Conservation (phyloP, 2,329 filamentous ascomycete genomes). For the Pyricularia sp. region DNA sequence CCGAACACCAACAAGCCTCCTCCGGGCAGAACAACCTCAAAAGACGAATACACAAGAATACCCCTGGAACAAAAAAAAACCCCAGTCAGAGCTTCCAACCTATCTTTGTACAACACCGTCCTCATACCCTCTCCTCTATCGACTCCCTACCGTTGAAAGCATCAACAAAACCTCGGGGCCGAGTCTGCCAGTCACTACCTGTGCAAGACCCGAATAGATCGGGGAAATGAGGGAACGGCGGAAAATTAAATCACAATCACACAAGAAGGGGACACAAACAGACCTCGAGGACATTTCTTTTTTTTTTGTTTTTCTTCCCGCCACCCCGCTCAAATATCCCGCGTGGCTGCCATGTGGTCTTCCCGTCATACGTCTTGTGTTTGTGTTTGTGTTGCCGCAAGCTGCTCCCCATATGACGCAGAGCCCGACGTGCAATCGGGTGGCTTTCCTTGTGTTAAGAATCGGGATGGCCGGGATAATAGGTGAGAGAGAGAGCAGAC, state of each 20-base stretch:
- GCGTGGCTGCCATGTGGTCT: not conserved
- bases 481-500: too few relatives aligned
- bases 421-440: not conserved
- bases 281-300: not conserved
- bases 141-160: too few relatives aligned
- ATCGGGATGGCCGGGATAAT: too few relatives aligned
- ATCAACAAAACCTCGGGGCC: too few relatives aligned
- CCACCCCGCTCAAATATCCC: not conserved
- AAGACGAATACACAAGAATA: too few relatives aligned
- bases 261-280: not conserved
- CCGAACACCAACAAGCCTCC: not conserved
- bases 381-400: not conserved
- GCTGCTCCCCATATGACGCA: not conserved
- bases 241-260: not conserved
- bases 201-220: not conserved
- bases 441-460: not conserved
- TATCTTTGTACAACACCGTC: too few relatives aligned
- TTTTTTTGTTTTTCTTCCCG: too few relatives aligned
- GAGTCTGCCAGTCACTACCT: not conserved
- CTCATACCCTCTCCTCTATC: too few relatives aligned
- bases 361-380: not conserved
- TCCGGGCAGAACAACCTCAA: too few relatives aligned
- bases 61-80: too few relatives aligned
- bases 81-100: not conserved
- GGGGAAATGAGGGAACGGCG: too few relatives aligned